Base-by-base conservation (phyloP, 108 stramenopile species). In the Cyclotella distinguenda region DNA sequence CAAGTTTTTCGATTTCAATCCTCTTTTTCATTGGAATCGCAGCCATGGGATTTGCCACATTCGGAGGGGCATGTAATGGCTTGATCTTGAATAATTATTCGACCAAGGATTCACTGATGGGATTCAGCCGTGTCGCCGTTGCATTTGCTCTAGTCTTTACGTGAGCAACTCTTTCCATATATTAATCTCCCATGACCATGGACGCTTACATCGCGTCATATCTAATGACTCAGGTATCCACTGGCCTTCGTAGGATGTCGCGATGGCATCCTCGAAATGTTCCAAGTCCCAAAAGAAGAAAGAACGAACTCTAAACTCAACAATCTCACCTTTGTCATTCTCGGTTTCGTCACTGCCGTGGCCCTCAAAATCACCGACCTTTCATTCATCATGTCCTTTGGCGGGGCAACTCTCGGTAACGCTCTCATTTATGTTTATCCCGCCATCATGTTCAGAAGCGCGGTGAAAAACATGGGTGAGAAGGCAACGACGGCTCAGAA, bases 31-130 rank as follows among this genome's bases (percentile, higher is more conserved):
- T 88, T 62, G 74, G 68, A 23, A 70, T 92, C 38, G 87, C 90
- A 10, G 77, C 80, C 38, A 77, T 91, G 70, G 95, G 95, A 21
- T 97, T 94, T 69, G 66, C 94, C 8, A 97, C 96, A 9, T 98
- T 98, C 71, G 98, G 96, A 59, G 81, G 74, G 26, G 69, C 79
- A 8, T 74, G 86, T 55, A 60, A 81, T 55, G 96, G 98, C 26
- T 74, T 99, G 43, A 89, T 97, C 43, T 72, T 99, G 65, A 97
- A 97, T 79, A 97, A 97, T 64, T 99, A 95, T 67, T 86, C 94
- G 6, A 79, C 69, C 35, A 83, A 82, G 31, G 98, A 99, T 84
- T 38, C 67, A 3, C 83, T 90, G 62, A 91, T 94, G 76, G 82
- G 86, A 6, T 49, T 87, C 32, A 87, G 89, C 51, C 89, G 96